Base-by-base conservation (phyloP, 2,329 filamentous ascomycete genomes). In the Monosporascus sp. region DNA sequence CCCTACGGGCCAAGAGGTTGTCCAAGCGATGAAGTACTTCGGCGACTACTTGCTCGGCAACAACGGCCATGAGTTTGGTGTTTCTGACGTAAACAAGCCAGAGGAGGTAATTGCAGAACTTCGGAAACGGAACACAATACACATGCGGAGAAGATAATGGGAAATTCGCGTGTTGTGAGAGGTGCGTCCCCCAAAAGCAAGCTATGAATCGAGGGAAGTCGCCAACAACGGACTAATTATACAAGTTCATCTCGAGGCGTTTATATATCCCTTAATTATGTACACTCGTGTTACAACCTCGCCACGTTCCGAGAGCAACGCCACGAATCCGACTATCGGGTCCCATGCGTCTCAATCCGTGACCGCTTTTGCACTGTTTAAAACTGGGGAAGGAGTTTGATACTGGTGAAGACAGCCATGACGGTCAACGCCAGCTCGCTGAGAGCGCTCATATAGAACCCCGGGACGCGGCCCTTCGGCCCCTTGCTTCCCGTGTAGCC, bases 1-100 rank as follows among this genome's bases (percentile, higher is more conserved):
- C 2, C 91, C 93, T 0, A 94, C 90, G 0, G 93, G 94, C 8
- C 85, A 93, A 69, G 94, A 99, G 70, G 81, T 93, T 41, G 84
- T 93, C 59, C 87, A 88, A 60, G 90, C 91, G 0, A 78, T 96
- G 57, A 81, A 92, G 65, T 92, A 92, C 62, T 85, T 96, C 63
- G 91, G 89, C 2, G 84, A 88, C 60, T 97, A 90, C 64, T 74
- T 94, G 53, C 73, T 90, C 15, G 83, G 84, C 1, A 86, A 87
- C 61, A 86, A 86, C 58, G 84, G 84, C 1, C 85, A 85, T 57
- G 83, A 87, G 63, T 62, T 44, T 55, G 17, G 38, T 8, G 72
- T 69, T 52, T 58, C 63, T 14, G 57, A 55, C 7, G 57, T 62
- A 1, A 60, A 64, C 9, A 58, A 55, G n/a, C 54, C 58, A 2